A percentile compares a stretch with the other conserved stretches of the same genome.
Conservation (phyloP, 2,329 filamentous ascomycete species). For the Hysterium pulicare region DNA sequence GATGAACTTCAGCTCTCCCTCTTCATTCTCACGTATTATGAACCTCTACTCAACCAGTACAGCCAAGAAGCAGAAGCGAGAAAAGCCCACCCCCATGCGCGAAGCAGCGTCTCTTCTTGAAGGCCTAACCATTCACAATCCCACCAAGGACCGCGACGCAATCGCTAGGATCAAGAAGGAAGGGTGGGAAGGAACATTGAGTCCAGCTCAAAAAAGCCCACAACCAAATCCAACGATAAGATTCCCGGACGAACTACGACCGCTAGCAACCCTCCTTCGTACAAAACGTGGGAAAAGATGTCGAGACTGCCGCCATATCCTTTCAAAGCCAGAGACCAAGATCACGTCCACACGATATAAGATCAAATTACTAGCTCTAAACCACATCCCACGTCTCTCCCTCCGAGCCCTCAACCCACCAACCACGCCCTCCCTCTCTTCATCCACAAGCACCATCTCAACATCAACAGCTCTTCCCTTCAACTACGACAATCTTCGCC, state of each 20-base stretch:
- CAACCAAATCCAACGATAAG: slow-evolving; percentile 51
- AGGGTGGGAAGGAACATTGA: slow-evolving; percentile 64
- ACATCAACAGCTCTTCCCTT: slow-evolving; percentile 25
- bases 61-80: slow-evolving; percentile 55
- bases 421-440: slow-evolving; percentile 42
- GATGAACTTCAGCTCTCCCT: slow-evolving; percentile 68
- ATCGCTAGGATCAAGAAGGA: slow-evolving; percentile 56
- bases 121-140: slow-evolving; percentile 62
- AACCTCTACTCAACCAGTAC: slow-evolving; percentile 67
- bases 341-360: slow-evolving; percentile 85
- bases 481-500: slow-evolving; percentile 48
- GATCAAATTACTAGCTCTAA: slow-evolving; percentile 80
- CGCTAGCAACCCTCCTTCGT: slow-evolving; percentile 76
- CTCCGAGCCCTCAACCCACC: slow-evolving; percentile 59
- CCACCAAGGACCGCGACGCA: slow-evolving; percentile 58
- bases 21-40: slow-evolving; percentile 84
- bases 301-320: slow-evolving; percentile 86
- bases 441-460: slow-evolving; percentile 40
- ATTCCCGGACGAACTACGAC: slow-evolving; percentile 73
- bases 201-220: slow-evolving; percentile 50
- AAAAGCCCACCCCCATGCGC: slow-evolving; percentile 71
- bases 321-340: slow-evolving; percentile 91
- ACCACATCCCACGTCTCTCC: slow-evolving; percentile 80
- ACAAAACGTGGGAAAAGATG: slow-evolving; percentile 95
- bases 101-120: slow-evolving; percentile 71